Evolutionary conservation across 2,329 filamentous ascomycete genomes (phyloP), one percentile per base, ranked within the genome.

Genomic region (Ophioceras dolichostomum): DNA sequence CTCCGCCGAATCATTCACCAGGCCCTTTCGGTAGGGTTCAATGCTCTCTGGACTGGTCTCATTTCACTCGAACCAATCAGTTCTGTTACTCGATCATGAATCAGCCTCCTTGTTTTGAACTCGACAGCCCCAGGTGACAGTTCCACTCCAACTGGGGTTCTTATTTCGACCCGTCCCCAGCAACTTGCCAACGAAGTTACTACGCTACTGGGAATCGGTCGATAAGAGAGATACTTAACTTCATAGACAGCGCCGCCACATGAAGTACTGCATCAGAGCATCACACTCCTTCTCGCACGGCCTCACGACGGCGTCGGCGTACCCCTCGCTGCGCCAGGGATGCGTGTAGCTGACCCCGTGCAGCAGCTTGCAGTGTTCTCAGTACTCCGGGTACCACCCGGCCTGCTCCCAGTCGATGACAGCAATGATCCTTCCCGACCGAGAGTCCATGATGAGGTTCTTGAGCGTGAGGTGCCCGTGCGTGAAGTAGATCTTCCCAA

Each of bases 331-430:
- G 17, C 20, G 32, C 20, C 20, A 24, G 6, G 5, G 10, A n/a
- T 34, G 20, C 5, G 5, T 10, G 13, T 24, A 34, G 2, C 16
- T 4, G 6, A 14, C 32, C 6, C 19, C 20, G 10, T n/a, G 16
- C 6, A 20, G 19, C 3, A 34, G 16, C 12, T 24, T 24, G 10
- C 19, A 34, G 38, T 47, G 52, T 41, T 57, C 54, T 53, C 53
- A 57, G 36, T 57, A 56, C 17, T 42, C 45, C 5, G 55, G 53
- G 43, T 55, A 56, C 50, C 52, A 56, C 2, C 53, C 54, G 10
- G 53, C 44, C 33, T 52, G 48, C 17, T 44, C 46, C 49, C 50
- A 56, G 18, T 56, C 52, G n/a, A 54, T 40, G 10, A 56, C 44
- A 1, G 39, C 47, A 7, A 41, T 37, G 5, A 52, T 41, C 13